phyloP scores from a whole-genome alignment of 2,329 filamentous ascomycete species.

The Pseudocercospora vitis region DNA sequence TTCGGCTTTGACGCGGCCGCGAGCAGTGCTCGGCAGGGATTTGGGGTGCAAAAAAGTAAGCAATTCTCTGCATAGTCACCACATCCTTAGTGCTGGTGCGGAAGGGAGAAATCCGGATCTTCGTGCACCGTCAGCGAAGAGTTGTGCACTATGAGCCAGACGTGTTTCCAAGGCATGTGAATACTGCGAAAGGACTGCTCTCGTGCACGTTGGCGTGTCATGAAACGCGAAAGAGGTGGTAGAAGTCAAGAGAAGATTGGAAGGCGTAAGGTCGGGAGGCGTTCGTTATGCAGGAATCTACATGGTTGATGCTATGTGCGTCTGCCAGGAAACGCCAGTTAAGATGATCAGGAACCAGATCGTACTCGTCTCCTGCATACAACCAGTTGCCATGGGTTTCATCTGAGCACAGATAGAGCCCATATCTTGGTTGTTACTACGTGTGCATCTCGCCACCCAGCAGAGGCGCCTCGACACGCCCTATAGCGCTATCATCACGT shows the following conservation, averaged over 20 bases:
- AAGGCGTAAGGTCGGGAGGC: not conserved
- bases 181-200: not conserved
- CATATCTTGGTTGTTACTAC: not conserved
- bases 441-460: too few species aligned
- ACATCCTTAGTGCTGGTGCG: not conserved
- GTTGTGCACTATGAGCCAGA: not conserved
- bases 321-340: not conserved
- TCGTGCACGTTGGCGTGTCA: not conserved
- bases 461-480: too few species aligned
- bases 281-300: not conserved
- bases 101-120: not conserved
- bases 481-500: not conserved
- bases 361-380: not conserved
- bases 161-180: not conserved
- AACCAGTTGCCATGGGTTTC: not conserved
- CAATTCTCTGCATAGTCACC: not conserved
- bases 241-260: not conserved
- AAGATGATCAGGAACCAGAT: slow-evolving; percentile 1
- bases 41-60: not conserved
- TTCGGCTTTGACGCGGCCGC: not conserved
- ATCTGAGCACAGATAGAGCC: not conserved
- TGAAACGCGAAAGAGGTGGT: not conserved
- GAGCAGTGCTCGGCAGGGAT: not conserved
- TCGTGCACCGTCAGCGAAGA: too few species aligned
- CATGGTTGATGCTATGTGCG: slow-evolving; percentile 1